Evolutionary conservation across 768 basidiomycete species (phyloP).

Genomic region (Pholiota conissans): DNA sequence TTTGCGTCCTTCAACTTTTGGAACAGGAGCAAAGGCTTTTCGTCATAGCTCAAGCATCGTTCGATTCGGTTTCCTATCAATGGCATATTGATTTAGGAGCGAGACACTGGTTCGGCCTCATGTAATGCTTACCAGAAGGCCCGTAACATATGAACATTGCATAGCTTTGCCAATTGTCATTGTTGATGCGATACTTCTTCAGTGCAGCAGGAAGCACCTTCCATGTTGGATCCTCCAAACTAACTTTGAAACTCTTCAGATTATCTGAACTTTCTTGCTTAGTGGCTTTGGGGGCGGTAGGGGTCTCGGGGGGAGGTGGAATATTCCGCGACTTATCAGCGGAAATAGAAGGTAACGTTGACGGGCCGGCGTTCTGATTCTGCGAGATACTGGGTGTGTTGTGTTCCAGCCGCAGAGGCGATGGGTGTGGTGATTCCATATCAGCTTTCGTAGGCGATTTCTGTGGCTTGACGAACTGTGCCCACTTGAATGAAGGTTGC

Average conservation of each 20-base stretch:
- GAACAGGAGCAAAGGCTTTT: conserved; percentile 95
- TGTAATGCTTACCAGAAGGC: conserved; percentile 72
- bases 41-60: conserved; percentile 95
- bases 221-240: conserved; percentile 96
- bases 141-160: conserved; percentile 99
- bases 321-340: conserved; percentile 34
- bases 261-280: conserved; percentile 74
- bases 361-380: conserved; percentile 31
- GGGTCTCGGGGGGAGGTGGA: conserved; percentile 32
- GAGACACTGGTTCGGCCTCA: conserved; percentile 1
- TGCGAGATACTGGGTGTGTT: conserved; percentile 51
- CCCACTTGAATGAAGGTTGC: conserved; percentile 90
- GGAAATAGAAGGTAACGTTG: conserved; percentile 22
- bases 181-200: conserved; percentile 98
- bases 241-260: conserved; percentile 95
- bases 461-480: conserved; percentile 71
- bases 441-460: conserved; percentile 82
- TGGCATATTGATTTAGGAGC: neutral
- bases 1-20: conserved; percentile 96
- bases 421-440: conserved; percentile 76
- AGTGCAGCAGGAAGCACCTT: conserved; percentile 97
- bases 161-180: conserved; percentile 98
- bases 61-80: conserved; percentile 72
- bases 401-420: conserved; percentile 77
- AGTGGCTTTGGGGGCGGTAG: conserved; percentile 43